Conservation (phyloP, 2,329 filamentous ascomycete genomes). For the Colletotrichum kahawae region DNA sequence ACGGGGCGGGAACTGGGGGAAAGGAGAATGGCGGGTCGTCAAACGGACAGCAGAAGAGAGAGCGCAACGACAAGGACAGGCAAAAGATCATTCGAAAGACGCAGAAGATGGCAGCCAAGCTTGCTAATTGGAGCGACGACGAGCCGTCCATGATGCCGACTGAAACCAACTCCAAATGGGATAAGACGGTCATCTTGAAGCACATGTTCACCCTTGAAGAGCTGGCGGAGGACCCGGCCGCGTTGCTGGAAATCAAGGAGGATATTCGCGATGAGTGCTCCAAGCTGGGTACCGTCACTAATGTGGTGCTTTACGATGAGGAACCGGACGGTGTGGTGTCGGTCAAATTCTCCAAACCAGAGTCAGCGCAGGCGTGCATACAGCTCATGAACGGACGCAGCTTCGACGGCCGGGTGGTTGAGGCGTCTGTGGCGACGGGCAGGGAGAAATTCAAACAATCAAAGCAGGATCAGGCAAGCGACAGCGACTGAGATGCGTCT, state of each 20-base stretch:
- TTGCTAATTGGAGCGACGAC: slow-evolving; percentile 96
- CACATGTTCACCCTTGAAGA: slow-evolving; percentile 92
- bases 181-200: slow-evolving; percentile 85
- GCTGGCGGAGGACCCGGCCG: slow-evolving; percentile 82
- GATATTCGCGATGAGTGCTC: slow-evolving; percentile 90
- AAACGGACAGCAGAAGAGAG: slow-evolving; percentile 36
- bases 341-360: slow-evolving; percentile 77
- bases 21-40: slow-evolving; percentile 39
- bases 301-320: slow-evolving; percentile 87
- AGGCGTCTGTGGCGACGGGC: slow-evolving; percentile 74
- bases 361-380: slow-evolving; percentile 76
- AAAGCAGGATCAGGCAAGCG: slow-evolving; percentile 56
- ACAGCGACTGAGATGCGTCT: slow-evolving; percentile 38
- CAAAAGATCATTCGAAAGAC: slow-evolving; percentile 91
- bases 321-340: slow-evolving; percentile 86
- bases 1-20: slow-evolving; percentile 22
- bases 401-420: slow-evolving; percentile 75
- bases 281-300: slow-evolving; percentile 87
- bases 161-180: slow-evolving; percentile 61
- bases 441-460: slow-evolving; percentile 76
- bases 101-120: slow-evolving; percentile 87
- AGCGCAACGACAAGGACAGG: slow-evolving; percentile 68
- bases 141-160: slow-evolving; percentile 59
- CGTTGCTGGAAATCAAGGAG: slow-evolving; percentile 89
- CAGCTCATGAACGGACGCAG: slow-evolving; percentile 78